Conservation (phyloP, 192 early-diverging fungal genomes). For the Dissophora ornata region DNA sequence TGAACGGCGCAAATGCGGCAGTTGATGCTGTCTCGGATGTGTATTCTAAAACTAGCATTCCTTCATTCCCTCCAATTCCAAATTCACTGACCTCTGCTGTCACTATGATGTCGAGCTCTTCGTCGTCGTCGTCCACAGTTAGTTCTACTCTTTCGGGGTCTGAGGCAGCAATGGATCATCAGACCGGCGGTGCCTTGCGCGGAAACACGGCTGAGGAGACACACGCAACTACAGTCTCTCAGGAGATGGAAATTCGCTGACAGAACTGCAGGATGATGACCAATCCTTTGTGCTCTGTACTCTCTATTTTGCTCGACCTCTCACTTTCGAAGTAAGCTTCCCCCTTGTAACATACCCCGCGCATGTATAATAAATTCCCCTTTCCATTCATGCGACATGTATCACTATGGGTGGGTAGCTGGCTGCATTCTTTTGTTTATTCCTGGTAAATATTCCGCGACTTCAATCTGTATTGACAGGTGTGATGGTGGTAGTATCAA, state of each 20-base stretch:
- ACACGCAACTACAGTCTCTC: not conserved
- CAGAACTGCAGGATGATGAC: not conserved
- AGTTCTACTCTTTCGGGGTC: too few species aligned
- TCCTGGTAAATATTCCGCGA: not conserved
- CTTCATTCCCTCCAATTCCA: slow-evolving; percentile 37
- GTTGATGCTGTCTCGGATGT: slow-evolving; percentile 46
- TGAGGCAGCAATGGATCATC: too few species aligned
- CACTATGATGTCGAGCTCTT: slow-evolving; percentile 19
- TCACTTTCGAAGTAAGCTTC: not conserved
- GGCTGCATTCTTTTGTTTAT: slow-evolving; percentile 1
- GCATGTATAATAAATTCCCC: slow-evolving; percentile 9
- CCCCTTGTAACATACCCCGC: slow-evolving; percentile 12
- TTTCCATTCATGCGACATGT: too few species aligned
- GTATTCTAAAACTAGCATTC: slow-evolving; percentile 41
- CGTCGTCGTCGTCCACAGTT: not conserved
- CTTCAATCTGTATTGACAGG: not conserved
- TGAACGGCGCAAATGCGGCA: slow-evolving; percentile 48
- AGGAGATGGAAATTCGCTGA: not conserved
- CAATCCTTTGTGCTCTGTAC: too few species aligned
- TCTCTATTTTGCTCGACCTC: too few species aligned
- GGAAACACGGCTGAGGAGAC: too few species aligned
- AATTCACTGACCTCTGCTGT: slow-evolving; percentile 39
- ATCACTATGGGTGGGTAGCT: too few species aligned
- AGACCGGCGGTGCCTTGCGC: too few species aligned
- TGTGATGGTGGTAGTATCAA: not conserved